Percentiles rank a stretch among this genome's conserved stretches.
phyloP scores from a whole-genome alignment of 2,329 filamentous ascomycete species.

The Venturia aucupariae region DNA sequence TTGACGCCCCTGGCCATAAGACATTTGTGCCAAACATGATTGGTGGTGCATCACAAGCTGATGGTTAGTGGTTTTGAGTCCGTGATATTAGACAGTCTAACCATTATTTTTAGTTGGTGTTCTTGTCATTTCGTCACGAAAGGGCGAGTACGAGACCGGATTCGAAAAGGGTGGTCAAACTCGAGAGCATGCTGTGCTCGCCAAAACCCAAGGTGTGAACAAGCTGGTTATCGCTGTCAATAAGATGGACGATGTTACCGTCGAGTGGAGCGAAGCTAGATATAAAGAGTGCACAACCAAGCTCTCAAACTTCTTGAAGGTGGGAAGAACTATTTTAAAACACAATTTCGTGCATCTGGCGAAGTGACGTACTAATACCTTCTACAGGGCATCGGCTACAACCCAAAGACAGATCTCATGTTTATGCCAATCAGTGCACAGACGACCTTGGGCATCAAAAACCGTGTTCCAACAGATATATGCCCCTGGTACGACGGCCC shows the following conservation, averaged over 20 bases:
- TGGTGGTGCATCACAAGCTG: constrained; percentile 60
- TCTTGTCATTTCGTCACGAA: constrained; percentile 89
- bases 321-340: not conserved
- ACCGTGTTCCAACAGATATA: constrained; percentile 66
- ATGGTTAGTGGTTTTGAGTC: constrained; percentile 17
- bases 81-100: not conserved
- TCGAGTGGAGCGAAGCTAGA: constrained; percentile 88
- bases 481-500: constrained; percentile 82
- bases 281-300: constrained; percentile 92
- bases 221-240: constrained; percentile 92
- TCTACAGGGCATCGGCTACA: constrained; percentile 75
- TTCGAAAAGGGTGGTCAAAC: constrained; percentile 97
- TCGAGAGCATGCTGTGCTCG: constrained; percentile 92
- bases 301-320: constrained; percentile 57
- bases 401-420: constrained; percentile 82
- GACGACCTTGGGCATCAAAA: constrained; percentile 76
- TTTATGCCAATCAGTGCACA: constrained; percentile 97
- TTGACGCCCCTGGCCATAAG: constrained; percentile 96
- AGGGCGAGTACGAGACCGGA: constrained; percentile 97
- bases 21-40: constrained; percentile 99
- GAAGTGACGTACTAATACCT: not conserved
- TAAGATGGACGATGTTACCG: constrained; percentile 98
- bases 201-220: constrained; percentile 96
- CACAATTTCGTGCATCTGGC: not conserved
- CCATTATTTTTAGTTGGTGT: constrained; percentile 55